Conservation (phyloP, 2,329 filamentous ascomycete genomes). For the Fusarium redolens region DNA sequence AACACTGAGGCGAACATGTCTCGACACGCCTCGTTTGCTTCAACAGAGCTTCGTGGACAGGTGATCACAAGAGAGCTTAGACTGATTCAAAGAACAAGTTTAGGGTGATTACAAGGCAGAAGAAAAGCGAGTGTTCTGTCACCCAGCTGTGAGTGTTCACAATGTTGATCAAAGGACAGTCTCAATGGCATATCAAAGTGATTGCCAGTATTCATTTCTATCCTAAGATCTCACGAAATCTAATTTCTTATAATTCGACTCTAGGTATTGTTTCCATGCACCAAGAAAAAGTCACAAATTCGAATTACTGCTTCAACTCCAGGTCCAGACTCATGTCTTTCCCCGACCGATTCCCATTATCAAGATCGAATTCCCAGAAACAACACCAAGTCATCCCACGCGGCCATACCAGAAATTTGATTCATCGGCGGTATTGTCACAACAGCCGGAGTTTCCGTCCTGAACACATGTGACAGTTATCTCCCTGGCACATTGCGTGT, state of each 20-base stretch:
- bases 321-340: background rate
- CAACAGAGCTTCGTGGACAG: fast-evolving
- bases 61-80: fast-evolving
- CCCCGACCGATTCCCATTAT: fast-evolving
- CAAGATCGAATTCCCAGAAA: background rate
- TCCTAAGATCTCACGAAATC: fast-evolving
- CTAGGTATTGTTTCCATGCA: too few relatives aligned
- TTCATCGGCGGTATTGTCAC: fast-evolving
- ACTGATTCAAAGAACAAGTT: background rate
- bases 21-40: fast-evolving
- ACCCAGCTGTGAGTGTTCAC: background rate
- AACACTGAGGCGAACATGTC: background rate
- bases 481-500: background rate
- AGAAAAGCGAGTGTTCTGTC: background rate
- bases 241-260: too few relatives aligned
- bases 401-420: fast-evolving
- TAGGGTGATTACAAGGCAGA: fast-evolving
- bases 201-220: fast-evolving
- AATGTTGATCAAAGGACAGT: background rate
- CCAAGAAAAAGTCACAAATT: background rate
- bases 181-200: background rate
- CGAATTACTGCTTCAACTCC: background rate
- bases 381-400: too few relatives aligned
- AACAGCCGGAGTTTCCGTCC: fast-evolving
- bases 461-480: fast-evolving